A percentile compares a stretch with the other conserved stretches of the same genome.
Conservation (phyloP, 1,139 yeast species). For the Taphrina confusa region DNA sequence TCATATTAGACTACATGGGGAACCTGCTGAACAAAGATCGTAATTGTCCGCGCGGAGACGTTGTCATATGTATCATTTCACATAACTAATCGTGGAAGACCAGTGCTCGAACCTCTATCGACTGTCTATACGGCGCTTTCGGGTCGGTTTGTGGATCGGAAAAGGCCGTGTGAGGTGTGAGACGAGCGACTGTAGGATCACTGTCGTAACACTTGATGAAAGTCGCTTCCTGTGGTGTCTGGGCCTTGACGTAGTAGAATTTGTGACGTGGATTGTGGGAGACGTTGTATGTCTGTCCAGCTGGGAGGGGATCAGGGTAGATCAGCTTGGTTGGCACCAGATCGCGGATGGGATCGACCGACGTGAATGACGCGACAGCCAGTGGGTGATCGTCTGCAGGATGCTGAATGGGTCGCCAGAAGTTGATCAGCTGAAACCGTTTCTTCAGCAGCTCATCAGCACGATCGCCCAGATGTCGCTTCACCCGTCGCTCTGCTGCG, state of each 20-base stretch:
- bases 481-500: constrained; percentile 41
- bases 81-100: constrained; percentile 40
- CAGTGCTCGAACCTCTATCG: constrained; percentile 43
- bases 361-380: constrained; percentile 41
- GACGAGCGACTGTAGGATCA: constrained; percentile 2
- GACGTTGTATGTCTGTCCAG: constrained; percentile 42
- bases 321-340: constrained; percentile 39
- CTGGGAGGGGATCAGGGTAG: constrained; percentile 39
- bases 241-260: constrained; percentile 41
- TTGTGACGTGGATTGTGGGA: constrained; percentile 40
- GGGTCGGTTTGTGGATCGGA: constrained; percentile 40
- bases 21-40: too few relatives aligned
- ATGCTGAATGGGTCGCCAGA: constrained; percentile 42
- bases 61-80: too few relatives aligned
- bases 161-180: constrained; percentile 43
- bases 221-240: constrained; percentile 41
- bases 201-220: constrained; percentile 43
- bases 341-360: constrained; percentile 37
- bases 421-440: constrained; percentile 42
- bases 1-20: too few relatives aligned
- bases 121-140: constrained; percentile 41
- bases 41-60: too few relatives aligned
- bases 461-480: constrained; percentile 41
- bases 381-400: constrained; percentile 41
- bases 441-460: constrained; percentile 39